These are phyloP conservation scores for Phytophthora foliorum DNA, from an alignment of 352 stramenopile species.

Conservation along the genomic window DNA sequence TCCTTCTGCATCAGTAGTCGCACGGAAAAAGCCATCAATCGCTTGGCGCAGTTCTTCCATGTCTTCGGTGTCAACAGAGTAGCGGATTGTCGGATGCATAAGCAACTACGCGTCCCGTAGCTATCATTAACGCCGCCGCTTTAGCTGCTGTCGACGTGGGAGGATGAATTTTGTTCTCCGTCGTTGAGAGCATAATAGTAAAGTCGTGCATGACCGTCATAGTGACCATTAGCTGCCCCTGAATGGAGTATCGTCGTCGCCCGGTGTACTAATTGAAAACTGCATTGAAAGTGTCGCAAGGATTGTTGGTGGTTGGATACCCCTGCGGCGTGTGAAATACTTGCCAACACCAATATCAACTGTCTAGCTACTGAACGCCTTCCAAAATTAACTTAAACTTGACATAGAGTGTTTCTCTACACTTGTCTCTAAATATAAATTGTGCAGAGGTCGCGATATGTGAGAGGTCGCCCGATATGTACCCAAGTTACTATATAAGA, in stretches of 20 bases:
- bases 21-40: conserved; percentile 1
- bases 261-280: conserved; percentile 21
- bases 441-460: too few relatives aligned
- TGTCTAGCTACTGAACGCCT: too few relatives aligned
- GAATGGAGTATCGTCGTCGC: conserved; percentile 14
- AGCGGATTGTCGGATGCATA: background rate
- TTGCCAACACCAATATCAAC: conserved; percentile 23
- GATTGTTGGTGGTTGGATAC: conserved; percentile 10
- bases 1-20: background rate
- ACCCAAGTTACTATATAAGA: too few relatives aligned
- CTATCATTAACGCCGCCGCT: conserved; percentile 5
- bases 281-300: too few relatives aligned
- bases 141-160: conserved; percentile 1
- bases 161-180: background rate
- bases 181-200: background rate
- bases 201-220: conserved; percentile 9
- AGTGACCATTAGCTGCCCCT: conserved; percentile 5
- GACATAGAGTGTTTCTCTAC: too few relatives aligned
- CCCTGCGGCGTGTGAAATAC: conserved; percentile 14
- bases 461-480: too few relatives aligned
- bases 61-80: background rate
- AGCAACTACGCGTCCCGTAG: background rate
- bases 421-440: too few relatives aligned
- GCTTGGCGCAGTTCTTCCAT: background rate
- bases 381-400: too few relatives aligned